phyloP scores from a whole-genome alignment of 306 rosid species.

The Malus orientalis region DNA sequence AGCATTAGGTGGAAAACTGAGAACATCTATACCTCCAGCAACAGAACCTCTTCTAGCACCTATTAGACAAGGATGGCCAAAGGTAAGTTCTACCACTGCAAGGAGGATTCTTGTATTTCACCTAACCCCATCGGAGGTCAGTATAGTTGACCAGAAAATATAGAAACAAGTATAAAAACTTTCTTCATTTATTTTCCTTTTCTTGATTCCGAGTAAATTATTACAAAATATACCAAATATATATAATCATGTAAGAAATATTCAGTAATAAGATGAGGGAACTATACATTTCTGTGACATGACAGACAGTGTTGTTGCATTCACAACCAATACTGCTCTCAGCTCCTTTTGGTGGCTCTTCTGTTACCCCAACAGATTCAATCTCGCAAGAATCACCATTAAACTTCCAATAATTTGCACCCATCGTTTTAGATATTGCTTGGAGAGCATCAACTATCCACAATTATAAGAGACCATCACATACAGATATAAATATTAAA shows the following conservation, averaged over 20 bases:
- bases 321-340: constrained; percentile 37
- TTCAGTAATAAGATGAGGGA: constrained; percentile 21
- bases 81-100: not conserved
- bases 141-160: not conserved
- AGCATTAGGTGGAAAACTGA: not conserved
- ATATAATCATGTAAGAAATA: not conserved
- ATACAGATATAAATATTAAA: not conserved
- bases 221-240: not conserved
- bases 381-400: constrained; percentile 45
- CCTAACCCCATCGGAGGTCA: not conserved
- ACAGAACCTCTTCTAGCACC: constrained; percentile 10
- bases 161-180: not conserved
- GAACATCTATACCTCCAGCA: not conserved
- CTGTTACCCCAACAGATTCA: constrained; percentile 48
- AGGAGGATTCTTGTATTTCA: constrained; percentile 1
- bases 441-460: constrained; percentile 61
- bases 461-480: constrained; percentile 9
- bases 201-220: not conserved
- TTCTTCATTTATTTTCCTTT: not conserved
- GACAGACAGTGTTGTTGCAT: constrained; percentile 53
- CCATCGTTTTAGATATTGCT: constrained; percentile 58
- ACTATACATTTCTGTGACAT: constrained; percentile 58
- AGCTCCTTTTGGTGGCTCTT: constrained; percentile 29
- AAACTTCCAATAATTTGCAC: constrained; percentile 63
- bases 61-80: not conserved